A percentile compares a stretch with the other conserved stretches of the same genome.
Evolutionary conservation across 73 alveolate genomes (phyloP).

Genomic region (Blepharisma stoltei): DNA sequence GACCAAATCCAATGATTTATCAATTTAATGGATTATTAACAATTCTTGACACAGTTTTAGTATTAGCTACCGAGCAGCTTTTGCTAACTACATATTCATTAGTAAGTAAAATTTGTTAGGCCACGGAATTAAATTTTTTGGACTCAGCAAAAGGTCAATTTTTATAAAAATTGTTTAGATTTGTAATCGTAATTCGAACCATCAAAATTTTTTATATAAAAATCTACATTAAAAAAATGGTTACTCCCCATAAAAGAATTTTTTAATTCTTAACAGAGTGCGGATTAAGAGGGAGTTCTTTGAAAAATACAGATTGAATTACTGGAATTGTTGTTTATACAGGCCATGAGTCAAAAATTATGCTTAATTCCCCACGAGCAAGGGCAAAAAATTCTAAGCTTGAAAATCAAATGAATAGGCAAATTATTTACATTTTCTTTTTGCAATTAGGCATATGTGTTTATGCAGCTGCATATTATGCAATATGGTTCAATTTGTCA

Average conservation of each 20-base stretch:
- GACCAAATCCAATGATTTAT: conserved; percentile 76
- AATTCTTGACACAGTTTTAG: conserved; percentile 33
- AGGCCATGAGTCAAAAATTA: conserved; percentile 92
- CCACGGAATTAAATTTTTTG: too few relatives aligned
- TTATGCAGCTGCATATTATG: conserved; percentile 47
- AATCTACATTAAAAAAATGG: too few relatives aligned
- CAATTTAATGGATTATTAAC: conserved; percentile 62
- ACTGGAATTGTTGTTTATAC: conserved; percentile 80
- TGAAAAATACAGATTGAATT: conserved; percentile 79
- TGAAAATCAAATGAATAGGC: conserved; percentile 55
- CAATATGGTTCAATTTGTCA: conserved; percentile 47
- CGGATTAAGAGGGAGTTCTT: conserved; percentile 82
- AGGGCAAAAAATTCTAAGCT: conserved; percentile 64
- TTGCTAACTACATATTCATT: too few relatives aligned
- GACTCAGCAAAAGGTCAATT: too few relatives aligned
- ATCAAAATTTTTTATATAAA: too few relatives aligned
- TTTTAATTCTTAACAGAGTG: conserved; percentile 47
- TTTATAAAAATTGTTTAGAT: too few relatives aligned
- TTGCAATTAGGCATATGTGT: conserved; percentile 53
- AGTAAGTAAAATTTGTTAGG: too few relatives aligned
- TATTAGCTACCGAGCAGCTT: conserved; percentile 71
- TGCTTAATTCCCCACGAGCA: conserved; percentile 67
- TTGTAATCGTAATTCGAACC: too few relatives aligned
- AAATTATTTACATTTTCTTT: conserved; percentile 59
- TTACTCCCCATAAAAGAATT: too few relatives aligned